These are phyloP conservation scores for Nicotiana sylvestris DNA, from an alignment of 257 asterid species.

Conservation along the genomic window DNA sequence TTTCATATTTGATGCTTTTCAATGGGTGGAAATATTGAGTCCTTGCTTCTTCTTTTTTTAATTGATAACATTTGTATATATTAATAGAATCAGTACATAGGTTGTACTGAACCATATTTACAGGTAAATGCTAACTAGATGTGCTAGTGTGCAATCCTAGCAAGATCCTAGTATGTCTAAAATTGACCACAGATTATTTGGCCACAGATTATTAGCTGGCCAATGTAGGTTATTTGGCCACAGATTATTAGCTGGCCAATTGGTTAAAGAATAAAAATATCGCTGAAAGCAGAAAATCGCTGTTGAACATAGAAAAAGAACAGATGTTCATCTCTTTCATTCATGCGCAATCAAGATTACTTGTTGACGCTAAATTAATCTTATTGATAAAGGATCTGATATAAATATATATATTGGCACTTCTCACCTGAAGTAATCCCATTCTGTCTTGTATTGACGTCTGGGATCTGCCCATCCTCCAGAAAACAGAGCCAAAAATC, in stretches of 20 bases:
- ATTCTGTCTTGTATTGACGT: constrained; percentile 91
- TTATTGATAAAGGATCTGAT: neutral
- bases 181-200: too few relatives aligned
- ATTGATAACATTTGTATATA: too few relatives aligned
- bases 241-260: neutral
- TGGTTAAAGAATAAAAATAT: neutral
- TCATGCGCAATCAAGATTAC: neutral
- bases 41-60: neutral
- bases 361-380: neutral
- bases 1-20: neutral
- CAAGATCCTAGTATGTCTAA: too few relatives aligned
- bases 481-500: constrained; percentile 95
- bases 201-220: too few relatives aligned
- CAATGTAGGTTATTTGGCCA: neutral
- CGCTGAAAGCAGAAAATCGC: neutral
- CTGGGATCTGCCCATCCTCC: constrained; percentile 97
- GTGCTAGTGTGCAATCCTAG: too few relatives aligned
- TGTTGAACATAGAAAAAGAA: neutral
- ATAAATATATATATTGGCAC: neutral
- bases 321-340: neutral
- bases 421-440: constrained; percentile 91
- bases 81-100: too few relatives aligned
- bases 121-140: too few relatives aligned
- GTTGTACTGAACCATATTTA: too few relatives aligned
- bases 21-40: neutral